These are phyloP conservation scores for Populus hybrid DNA, from an alignment of 441 rosid species.

Conservation along the genomic window DNA sequence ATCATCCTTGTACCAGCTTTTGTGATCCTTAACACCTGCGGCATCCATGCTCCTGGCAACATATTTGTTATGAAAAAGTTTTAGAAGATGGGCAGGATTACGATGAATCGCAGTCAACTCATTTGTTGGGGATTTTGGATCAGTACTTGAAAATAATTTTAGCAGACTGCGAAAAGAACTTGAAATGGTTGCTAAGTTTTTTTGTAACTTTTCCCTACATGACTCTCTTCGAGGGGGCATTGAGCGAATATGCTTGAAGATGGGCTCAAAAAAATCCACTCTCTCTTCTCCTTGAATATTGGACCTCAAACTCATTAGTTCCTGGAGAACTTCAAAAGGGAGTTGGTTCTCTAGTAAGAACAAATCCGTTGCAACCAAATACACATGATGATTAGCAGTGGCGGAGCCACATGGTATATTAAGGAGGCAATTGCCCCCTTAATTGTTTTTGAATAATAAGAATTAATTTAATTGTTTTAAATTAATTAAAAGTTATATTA, in stretches of 20 bases:
- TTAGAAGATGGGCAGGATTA: neutral
- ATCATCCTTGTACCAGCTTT: neutral
- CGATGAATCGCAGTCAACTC: neutral
- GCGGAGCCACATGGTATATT: too few relatives aligned
- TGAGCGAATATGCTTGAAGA: neutral
- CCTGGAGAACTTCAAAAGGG: slow-evolving; percentile 1
- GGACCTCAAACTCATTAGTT: neutral
- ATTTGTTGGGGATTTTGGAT: neutral
- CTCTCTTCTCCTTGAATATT: neutral
- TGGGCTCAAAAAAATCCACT: neutral
- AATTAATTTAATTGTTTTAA: too few relatives aligned
- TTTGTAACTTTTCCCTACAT: neutral
- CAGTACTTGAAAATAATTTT: neutral
- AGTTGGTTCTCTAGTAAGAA: slow-evolving; percentile 20
- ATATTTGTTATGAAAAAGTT: neutral
- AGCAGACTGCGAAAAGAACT: neutral
- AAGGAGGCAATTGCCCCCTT: too few relatives aligned
- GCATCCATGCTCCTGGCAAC: neutral
- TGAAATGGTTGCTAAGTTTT: neutral
- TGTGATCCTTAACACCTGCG: neutral
- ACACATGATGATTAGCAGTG: neutral
- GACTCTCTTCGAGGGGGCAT: neutral
- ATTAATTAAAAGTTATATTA: too few relatives aligned
- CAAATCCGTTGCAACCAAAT: slow-evolving; percentile 9
- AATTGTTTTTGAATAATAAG: too few relatives aligned